Conservation (phyloP, 768 basidiomycete species). For the Ramaria rubella region DNA sequence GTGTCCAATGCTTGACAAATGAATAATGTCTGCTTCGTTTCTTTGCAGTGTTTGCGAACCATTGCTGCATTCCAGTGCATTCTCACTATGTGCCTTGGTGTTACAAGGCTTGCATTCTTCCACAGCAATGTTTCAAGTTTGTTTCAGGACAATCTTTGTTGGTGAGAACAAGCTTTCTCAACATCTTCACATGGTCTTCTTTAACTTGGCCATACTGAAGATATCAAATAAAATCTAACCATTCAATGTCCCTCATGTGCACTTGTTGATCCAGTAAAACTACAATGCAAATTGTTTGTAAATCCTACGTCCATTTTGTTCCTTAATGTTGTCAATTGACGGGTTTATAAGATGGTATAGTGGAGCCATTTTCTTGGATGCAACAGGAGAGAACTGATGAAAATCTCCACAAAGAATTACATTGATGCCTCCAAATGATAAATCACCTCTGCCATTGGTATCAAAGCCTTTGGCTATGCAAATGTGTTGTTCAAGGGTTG, state of each 20-base stretch:
- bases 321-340: not conserved
- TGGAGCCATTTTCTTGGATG: conserved; percentile 12
- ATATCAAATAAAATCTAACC: conserved; percentile 26
- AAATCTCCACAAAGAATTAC: conserved; percentile 37
- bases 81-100: conserved; percentile 30
- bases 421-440: conserved; percentile 24
- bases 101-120: conserved; percentile 30
- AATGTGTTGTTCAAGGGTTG: not conserved
- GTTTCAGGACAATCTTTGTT: not conserved
- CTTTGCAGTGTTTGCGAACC: conserved; percentile 20
- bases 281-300: conserved; percentile 28
- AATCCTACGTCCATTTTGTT: conserved; percentile 17
- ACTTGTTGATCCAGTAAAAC: conserved; percentile 34
- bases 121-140: conserved; percentile 25
- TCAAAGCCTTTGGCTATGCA: not conserved
- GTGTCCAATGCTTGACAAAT: conserved; percentile 27
- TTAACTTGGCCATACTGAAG: conserved; percentile 21
- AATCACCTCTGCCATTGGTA: not conserved
- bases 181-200: conserved; percentile 23
- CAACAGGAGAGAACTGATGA: conserved; percentile 41
- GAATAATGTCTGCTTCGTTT: conserved; percentile 20
- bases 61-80: conserved; percentile 31
- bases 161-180: conserved; percentile 22
- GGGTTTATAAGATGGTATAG: conserved; percentile 17
- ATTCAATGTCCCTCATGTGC: conserved; percentile 24